A percentile compares a stretch with the other conserved stretches of the same genome.
Conservation (phyloP, 1,139 yeast genomes). For the Insectozyma bohioensis region DNA sequence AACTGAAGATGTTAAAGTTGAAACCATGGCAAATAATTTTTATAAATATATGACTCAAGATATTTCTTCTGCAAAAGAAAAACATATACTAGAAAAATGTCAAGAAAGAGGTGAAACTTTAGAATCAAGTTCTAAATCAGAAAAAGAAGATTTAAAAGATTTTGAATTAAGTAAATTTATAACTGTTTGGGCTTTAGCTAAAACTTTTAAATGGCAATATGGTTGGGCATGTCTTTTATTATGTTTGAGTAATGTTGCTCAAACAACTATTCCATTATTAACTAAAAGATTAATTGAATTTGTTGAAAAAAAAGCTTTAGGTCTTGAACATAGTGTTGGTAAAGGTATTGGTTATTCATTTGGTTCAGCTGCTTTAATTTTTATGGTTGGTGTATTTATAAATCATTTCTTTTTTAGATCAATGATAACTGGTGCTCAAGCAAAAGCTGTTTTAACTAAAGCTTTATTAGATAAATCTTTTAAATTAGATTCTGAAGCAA, state of each 20-base stretch:
- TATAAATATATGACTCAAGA: conserved; percentile 22
- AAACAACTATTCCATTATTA: conserved; percentile 51
- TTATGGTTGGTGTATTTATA: conserved; percentile 22
- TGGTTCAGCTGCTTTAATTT: conserved; percentile 22
- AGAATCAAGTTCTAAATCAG: conserved; percentile 20
- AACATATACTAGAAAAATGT: conserved; percentile 22
- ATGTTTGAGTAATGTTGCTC: conserved; percentile 47
- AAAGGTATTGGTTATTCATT: conserved; percentile 34
- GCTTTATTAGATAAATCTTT: conserved; percentile 68
- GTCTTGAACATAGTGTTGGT: conserved; percentile 20
- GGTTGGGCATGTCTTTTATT: conserved; percentile 38
- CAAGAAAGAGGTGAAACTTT: conserved; percentile 24
- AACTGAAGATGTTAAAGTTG: conserved; percentile 37
- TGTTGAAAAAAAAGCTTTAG: conserved; percentile 33
- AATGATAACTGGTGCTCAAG: conserved; percentile 58
- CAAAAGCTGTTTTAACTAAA: conserved; percentile 64
- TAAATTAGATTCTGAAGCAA: conserved; percentile 57
- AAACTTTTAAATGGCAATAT: conserved; percentile 57
- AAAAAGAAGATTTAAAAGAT: conserved; percentile 24
- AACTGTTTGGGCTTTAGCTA: conserved; percentile 42
- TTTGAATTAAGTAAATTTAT: conserved; percentile 20
- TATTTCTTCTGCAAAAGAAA: conserved; percentile 19
- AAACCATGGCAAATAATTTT: conserved; percentile 34
- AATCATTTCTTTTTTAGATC: conserved; percentile 32
- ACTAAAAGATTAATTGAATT: conserved; percentile 42